Percentiles rank a stretch among this genome's conserved stretches.
These are phyloP conservation scores for Borovskyia barvae DNA, from an alignment of 208 protist species.

Conservation along the genomic window DNA sequence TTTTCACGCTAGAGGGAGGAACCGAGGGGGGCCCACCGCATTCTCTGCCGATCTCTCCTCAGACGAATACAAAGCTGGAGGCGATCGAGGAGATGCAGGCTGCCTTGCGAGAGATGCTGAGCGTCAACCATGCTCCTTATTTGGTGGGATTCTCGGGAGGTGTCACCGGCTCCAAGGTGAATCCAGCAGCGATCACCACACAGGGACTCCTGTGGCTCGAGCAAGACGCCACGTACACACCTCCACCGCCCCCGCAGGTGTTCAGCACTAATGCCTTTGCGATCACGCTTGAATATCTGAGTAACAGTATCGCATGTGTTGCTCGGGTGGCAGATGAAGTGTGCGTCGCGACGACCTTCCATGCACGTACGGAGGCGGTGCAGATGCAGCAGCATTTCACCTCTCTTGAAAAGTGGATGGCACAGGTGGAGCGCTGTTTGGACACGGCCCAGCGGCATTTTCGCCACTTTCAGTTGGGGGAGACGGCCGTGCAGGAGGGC, in stretches of 20 bases:
- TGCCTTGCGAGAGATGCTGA: slow-evolving; percentile 27
- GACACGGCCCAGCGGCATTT: slow-evolving; percentile 45
- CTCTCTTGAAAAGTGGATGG: slow-evolving; percentile 36
- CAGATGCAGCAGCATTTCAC: slow-evolving; percentile 36
- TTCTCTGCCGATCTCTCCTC: not conserved
- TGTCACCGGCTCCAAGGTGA: not conserved
- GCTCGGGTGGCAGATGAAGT: slow-evolving; percentile 57
- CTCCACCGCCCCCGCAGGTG: slow-evolving; percentile 34
- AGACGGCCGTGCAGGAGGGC: slow-evolving; percentile 58
- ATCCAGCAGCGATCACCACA: not conserved
- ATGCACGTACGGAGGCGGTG: slow-evolving; percentile 34
- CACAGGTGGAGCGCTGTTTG: slow-evolving; percentile 34
- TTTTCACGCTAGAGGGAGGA: not conserved
- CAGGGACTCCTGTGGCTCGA: slow-evolving; percentile 6
- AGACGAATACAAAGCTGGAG: slow-evolving; percentile 13
- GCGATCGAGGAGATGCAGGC: slow-evolving; percentile 18
- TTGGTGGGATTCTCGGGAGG: not conserved
- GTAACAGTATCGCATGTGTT: slow-evolving; percentile 39
- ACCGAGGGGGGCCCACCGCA: not conserved
- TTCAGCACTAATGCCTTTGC: slow-evolving; percentile 65
- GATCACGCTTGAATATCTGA: slow-evolving; percentile 56
- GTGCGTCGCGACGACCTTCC: slow-evolving; percentile 55
- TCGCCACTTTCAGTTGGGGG: slow-evolving; percentile 62
- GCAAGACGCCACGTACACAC: slow-evolving; percentile 15
- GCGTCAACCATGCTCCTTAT: slow-evolving; percentile 3